phyloP scores from a whole-genome alignment of 768 basidiomycete species.

The Kwoniella europaea region DNA sequence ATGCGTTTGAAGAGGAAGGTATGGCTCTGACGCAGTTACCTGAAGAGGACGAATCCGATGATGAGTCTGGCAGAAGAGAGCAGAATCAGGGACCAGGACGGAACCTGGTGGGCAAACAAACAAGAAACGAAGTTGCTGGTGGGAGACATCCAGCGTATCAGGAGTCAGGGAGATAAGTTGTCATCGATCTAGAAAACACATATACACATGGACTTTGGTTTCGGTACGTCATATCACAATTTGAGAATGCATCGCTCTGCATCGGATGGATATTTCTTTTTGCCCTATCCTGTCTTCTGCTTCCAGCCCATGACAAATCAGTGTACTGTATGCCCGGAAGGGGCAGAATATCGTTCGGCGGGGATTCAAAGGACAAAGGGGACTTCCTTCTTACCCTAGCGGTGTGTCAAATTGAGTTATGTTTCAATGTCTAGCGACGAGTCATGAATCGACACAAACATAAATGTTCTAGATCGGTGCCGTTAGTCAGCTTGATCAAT shows the following conservation, averaged over 20 bases:
- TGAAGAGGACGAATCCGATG: slow-evolving; percentile 70
- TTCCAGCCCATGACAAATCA: too few species aligned
- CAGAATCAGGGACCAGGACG: slow-evolving; percentile 27
- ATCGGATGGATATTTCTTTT: background rate
- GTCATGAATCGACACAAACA: too few species aligned
- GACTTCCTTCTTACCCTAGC: too few species aligned
- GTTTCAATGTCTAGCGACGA: too few species aligned
- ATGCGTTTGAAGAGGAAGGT: slow-evolving; percentile 69
- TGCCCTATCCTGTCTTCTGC: too few species aligned
- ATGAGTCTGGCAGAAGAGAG: slow-evolving; percentile 51
- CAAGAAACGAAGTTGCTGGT: slow-evolving; percentile 26
- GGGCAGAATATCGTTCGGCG: too few species aligned
- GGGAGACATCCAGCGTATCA: slow-evolving; percentile 46
- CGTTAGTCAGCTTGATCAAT: too few species aligned
- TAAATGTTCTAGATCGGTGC: too few species aligned
- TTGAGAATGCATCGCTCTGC: slow-evolving; percentile 1
- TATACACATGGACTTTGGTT: slow-evolving; percentile 4
- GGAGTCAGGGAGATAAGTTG: slow-evolving; percentile 14
- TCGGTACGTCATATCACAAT: background rate
- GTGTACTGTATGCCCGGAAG: too few species aligned
- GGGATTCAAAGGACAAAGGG: too few species aligned
- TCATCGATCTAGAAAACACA: background rate
- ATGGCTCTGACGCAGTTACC: slow-evolving; percentile 69
- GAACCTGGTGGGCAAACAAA: slow-evolving; percentile 29
- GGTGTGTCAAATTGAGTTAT: too few species aligned